These are phyloP conservation scores for Dactylis glomerata DNA, from an alignment of 176 grass and related monocot genomes.

Conservation along the genomic window DNA sequence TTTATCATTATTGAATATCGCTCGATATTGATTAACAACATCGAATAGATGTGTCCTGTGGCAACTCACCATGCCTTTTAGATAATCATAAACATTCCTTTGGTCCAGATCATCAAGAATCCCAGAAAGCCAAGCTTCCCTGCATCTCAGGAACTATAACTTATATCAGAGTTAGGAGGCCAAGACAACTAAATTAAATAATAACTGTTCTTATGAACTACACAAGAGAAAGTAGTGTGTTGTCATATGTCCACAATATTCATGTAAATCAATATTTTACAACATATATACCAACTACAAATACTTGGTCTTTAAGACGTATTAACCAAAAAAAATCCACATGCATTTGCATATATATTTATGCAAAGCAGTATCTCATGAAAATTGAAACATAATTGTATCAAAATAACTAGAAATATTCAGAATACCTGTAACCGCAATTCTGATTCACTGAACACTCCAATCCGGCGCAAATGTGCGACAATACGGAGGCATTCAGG, in stretches of 20 bases:
- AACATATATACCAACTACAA: background rate
- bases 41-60: conserved; percentile 91
- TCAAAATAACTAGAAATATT: background rate
- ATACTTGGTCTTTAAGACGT: background rate
- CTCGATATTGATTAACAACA: conserved; percentile 96
- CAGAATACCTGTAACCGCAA: conserved; percentile 80
- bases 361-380: background rate
- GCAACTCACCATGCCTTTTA: conserved; percentile 86
- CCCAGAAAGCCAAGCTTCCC: conserved; percentile 91
- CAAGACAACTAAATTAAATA: conserved; percentile 9
- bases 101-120: conserved; percentile 91
- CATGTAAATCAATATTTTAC: background rate
- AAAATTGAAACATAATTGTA: background rate
- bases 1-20: conserved; percentile 99
- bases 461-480: conserved; percentile 85
- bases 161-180: conserved; percentile 35
- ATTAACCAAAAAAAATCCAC: background rate
- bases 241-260: background rate
- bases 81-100: conserved; percentile 86
- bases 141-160: conserved; percentile 93
- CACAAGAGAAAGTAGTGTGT: background rate
- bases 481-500: conserved; percentile 82
- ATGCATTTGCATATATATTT: background rate
- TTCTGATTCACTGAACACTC: conserved; percentile 87
- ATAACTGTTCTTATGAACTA: background rate